A percentile compares a stretch with the other conserved stretches of the same genome.
Evolutionary conservation across 805 yeast species (phyloP).

Genomic region (Komagataella populi): DNA sequence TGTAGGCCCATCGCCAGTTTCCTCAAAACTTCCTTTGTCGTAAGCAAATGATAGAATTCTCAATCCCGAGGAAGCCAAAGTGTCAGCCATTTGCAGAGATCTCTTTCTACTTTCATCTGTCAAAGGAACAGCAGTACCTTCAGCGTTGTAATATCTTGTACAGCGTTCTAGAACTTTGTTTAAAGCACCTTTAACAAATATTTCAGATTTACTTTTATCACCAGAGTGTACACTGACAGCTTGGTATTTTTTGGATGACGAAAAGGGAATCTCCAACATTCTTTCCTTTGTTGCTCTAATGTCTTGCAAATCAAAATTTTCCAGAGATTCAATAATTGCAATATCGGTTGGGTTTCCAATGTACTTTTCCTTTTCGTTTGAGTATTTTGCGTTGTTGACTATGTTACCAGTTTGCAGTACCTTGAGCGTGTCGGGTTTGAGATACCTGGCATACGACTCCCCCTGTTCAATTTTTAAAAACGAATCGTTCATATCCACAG

Average conservation of each 20-base stretch:
- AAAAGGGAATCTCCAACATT: slow-evolving; percentile 68
- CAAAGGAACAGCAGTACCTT: slow-evolving; percentile 47
- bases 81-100: slow-evolving; percentile 45
- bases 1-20: slow-evolving; percentile 27
- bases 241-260: slow-evolving; percentile 79
- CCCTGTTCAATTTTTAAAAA: slow-evolving; percentile 29
- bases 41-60: slow-evolving; percentile 75
- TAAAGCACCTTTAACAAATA: slow-evolving; percentile 82
- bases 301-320: slow-evolving; percentile 63
- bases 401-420: slow-evolving; percentile 54
- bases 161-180: slow-evolving; percentile 59
- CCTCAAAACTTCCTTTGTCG: slow-evolving; percentile 18
- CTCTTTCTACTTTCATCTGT: slow-evolving; percentile 31
- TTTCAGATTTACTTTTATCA: slow-evolving; percentile 36
- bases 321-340: slow-evolving; percentile 68
- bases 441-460: slow-evolving; percentile 23
- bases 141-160: slow-evolving; percentile 39
- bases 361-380: slow-evolving; percentile 52
- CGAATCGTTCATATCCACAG: slow-evolving; percentile 39
- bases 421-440: slow-evolving; percentile 40
- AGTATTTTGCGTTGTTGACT: slow-evolving; percentile 64
- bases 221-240: slow-evolving; percentile 63
- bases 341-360: slow-evolving; percentile 94
- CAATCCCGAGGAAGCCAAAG: slow-evolving; percentile 70
- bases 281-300: slow-evolving; percentile 46